Conservation (phyloP, 306 rosid genomes). For the Prunus davidiana region DNA sequence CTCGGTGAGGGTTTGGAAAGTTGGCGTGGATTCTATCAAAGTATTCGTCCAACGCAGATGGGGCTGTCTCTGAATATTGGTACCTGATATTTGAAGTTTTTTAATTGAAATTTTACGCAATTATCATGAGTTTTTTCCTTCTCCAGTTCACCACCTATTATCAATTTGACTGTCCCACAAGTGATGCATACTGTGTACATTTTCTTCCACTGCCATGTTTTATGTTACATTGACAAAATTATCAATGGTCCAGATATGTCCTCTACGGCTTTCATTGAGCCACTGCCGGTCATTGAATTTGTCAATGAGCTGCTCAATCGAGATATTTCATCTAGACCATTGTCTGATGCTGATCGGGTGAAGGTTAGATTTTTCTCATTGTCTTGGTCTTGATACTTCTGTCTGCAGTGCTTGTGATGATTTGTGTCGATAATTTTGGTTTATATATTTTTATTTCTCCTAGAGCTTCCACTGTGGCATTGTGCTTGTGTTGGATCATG, state of each 20-base stretch:
- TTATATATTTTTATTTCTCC: too few species aligned
- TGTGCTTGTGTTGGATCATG: neutral
- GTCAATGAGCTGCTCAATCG: slow-evolving; percentile 74
- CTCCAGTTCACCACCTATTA: neutral
- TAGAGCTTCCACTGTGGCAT: neutral
- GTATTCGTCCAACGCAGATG: slow-evolving; percentile 98
- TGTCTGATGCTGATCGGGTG: slow-evolving; percentile 89
- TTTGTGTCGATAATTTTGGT: neutral
- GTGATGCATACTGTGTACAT: neutral
- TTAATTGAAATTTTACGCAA: neutral
- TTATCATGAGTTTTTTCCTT: neutral
- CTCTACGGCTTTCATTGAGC: slow-evolving; percentile 95
- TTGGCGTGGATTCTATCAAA: slow-evolving; percentile 98
- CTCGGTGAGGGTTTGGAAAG: slow-evolving; percentile 96
- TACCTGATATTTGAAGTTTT: slow-evolving; percentile 10
- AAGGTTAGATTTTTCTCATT: slow-evolving; percentile 52
- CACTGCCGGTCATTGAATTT: slow-evolving; percentile 80
- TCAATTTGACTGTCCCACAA: neutral
- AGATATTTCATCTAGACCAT: slow-evolving; percentile 71
- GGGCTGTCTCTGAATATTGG: slow-evolving; percentile 91
- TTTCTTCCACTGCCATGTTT: neutral
- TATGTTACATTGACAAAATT: slow-evolving; percentile 13
- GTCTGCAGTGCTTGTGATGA: neutral
- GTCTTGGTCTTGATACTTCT: neutral
- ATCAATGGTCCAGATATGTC: slow-evolving; percentile 75